Percentiles rank a stretch among this genome's conserved stretches.
phyloP scores from a whole-genome alignment of 345 rosid genomes.

The Dipteronia sinensis region DNA sequence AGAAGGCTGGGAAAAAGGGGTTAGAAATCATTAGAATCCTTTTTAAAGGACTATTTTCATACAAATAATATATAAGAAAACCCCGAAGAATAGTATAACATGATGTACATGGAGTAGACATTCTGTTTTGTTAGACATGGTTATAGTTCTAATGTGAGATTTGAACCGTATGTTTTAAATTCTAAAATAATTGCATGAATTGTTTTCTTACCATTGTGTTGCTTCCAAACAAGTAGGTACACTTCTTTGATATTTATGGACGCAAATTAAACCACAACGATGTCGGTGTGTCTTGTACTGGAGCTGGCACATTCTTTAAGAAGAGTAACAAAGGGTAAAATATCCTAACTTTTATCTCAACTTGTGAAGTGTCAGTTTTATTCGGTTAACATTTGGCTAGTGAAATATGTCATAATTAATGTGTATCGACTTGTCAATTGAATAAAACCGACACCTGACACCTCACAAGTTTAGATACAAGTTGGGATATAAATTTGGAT shows the following conservation, averaged over 20 bases:
- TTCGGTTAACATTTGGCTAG: too few relatives aligned
- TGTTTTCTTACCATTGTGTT: conserved; percentile 12
- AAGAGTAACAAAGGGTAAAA: conserved; percentile 77
- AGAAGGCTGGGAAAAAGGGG: background rate
- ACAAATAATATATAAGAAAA: too few relatives aligned
- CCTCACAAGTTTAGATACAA: background rate
- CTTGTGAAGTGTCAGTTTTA: background rate
- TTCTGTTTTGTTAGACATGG: background rate
- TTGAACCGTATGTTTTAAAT: conserved; percentile 7
- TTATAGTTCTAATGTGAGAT: background rate
- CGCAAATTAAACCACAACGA: conserved; percentile 68
- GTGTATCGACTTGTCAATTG: too few relatives aligned
- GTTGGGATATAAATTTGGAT: background rate
- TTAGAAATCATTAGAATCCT: background rate
- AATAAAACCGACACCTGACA: background rate
- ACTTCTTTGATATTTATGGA: conserved; percentile 90
- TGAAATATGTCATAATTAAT: too few relatives aligned
- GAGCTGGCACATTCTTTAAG: conserved; percentile 61
- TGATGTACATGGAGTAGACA: background rate
- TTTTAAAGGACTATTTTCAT: background rate
- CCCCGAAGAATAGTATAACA: background rate
- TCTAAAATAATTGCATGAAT: background rate
- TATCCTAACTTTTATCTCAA: background rate
- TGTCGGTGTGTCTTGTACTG: conserved; percentile 92
- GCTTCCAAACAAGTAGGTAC: conserved; percentile 48